Base-by-base conservation (phyloP, 768 basidiomycete species). In the Daedaleopsis nitida region DNA sequence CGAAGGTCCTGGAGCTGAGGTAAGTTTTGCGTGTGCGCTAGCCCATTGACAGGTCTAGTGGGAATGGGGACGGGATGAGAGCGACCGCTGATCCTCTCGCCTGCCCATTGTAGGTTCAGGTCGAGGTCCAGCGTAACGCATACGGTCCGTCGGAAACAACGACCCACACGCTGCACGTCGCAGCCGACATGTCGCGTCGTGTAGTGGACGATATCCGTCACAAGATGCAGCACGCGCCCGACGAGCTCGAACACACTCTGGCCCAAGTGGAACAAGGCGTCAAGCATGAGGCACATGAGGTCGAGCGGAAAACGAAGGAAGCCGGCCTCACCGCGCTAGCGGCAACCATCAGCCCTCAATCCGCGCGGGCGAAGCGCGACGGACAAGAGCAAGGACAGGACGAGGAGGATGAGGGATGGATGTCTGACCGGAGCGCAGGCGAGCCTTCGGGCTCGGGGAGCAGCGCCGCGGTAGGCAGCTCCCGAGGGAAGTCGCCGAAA, bases 1-100 rank as follows among this genome's bases (percentile, higher is more conserved):
- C 11, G 69, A 65, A 5, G 82, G 82, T 1, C 82, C 83, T 5
- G 87, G 86, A 23, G 84, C 85, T 58, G 91, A 91, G 77, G 90
- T 91, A 58, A n/a, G 83, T 53, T 13, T 58, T 44, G 42, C 8
- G 49, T 16, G 7, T 49, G 39, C 19, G n/a, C 3, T 44, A 38
- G 35, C 48, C 53, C 12, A 23, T 60, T n/a, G 32, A 32, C 23
- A 54, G n/a, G 27, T 32, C 27, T n/a, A n/a, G n/a, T n/a, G n/a
- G n/a, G n/a, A n/a, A n/a, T 52, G 53, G 13, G 34, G 52, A 23
- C 14, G 37, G 37, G 39, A 13, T 17, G 39, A 13, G 43, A 57
- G 34, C 27, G 39, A 14, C 24, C 10, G 45, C 21, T 42, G 42
- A 24, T 54, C 19, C 37, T 39, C n/a, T 47, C 19, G 13, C 27